These are phyloP conservation scores for Ophiostoma montium DNA, from an alignment of 2,329 filamentous ascomycete genomes.

Conservation along the genomic window DNA sequence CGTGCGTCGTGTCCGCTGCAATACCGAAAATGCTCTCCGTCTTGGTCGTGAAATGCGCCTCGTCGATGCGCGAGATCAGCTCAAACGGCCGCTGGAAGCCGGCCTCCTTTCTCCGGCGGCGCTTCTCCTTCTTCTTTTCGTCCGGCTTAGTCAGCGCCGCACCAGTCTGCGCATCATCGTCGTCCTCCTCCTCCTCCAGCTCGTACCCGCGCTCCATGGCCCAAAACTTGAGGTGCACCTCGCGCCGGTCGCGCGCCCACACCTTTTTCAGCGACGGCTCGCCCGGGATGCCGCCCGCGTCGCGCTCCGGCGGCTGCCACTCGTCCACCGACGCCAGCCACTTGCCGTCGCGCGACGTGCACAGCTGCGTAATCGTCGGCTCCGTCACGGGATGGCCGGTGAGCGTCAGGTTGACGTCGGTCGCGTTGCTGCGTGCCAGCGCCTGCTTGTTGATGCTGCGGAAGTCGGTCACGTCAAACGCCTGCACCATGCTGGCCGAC, in stretches of 20 bases:
- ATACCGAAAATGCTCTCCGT: conserved; percentile 56
- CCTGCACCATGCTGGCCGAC: conserved; percentile 55
- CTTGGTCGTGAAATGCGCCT: conserved; percentile 53
- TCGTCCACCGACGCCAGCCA: conserved; percentile 91
- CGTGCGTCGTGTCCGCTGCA: conserved; percentile 48
- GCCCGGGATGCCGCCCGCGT: conserved; percentile 44
- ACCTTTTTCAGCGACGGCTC: conserved; percentile 24
- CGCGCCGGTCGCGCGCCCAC: conserved; percentile 40
- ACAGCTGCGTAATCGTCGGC: conserved; percentile 61
- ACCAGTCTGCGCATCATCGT: neutral
- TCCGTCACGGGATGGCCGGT: conserved; percentile 60
- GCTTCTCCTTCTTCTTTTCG: neutral
- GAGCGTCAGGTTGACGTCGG: conserved; percentile 61
- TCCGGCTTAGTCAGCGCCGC: conserved; percentile 10
- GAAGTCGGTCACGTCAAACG: conserved; percentile 69
- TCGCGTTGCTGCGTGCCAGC: conserved; percentile 74
- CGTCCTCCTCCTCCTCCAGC: neutral
- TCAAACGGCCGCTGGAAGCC: conserved; percentile 37
- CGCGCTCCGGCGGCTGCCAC: conserved; percentile 63
- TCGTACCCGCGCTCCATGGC: conserved; percentile 22
- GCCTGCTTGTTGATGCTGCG: conserved; percentile 77
- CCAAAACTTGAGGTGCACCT: conserved; percentile 90
- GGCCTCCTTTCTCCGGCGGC: neutral
- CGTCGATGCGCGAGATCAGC: conserved; percentile 69
- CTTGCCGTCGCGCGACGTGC: conserved; percentile 64